phyloP scores from a whole-genome alignment of 2,329 filamentous ascomycete genomes.

The Dothideomycetes sp. region DNA sequence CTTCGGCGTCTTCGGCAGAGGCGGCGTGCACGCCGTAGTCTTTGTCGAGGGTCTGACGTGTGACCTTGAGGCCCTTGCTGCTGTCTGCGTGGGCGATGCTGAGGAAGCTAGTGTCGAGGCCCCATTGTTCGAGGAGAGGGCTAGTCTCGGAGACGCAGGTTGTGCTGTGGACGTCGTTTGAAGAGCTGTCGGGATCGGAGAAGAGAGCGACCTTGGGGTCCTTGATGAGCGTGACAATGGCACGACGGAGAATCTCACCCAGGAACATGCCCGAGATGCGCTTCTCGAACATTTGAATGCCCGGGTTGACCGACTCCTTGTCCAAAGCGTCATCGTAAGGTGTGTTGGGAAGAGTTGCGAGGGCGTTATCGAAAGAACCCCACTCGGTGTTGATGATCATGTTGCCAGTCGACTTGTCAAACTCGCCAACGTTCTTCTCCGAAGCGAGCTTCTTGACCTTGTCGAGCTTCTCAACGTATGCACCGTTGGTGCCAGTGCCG shows the following conservation, averaged over 20 bases:
- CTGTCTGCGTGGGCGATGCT: conserved; percentile 76
- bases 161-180: conserved; percentile 56
- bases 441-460: conserved; percentile 67
- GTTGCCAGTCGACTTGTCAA: conserved; percentile 70
- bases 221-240: conserved; percentile 61
- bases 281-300: conserved; percentile 98
- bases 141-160: conserved; percentile 57
- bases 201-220: conserved; percentile 60
- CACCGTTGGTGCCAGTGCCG: conserved; percentile 92
- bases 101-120: conserved; percentile 81
- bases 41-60: conserved; percentile 68
- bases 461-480: conserved; percentile 84
- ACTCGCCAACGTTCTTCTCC: conserved; percentile 40
- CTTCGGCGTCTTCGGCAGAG: conserved; percentile 73
- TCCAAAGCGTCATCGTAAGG: conserved; percentile 74
- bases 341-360: conserved; percentile 79
- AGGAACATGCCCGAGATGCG: conserved; percentile 97
- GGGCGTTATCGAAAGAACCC: conserved; percentile 94
- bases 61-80: conserved; percentile 57
- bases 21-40: conserved; percentile 66
- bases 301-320: conserved; percentile 72
- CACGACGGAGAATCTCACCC: conserved; percentile 79
- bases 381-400: conserved; percentile 99
- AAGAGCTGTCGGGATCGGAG: conserved; percentile 60
- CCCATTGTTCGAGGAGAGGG: conserved; percentile 69